These are phyloP conservation scores for Yamagishiella unicocca DNA, from an alignment of 139 green algal species.

Conservation along the genomic window DNA sequence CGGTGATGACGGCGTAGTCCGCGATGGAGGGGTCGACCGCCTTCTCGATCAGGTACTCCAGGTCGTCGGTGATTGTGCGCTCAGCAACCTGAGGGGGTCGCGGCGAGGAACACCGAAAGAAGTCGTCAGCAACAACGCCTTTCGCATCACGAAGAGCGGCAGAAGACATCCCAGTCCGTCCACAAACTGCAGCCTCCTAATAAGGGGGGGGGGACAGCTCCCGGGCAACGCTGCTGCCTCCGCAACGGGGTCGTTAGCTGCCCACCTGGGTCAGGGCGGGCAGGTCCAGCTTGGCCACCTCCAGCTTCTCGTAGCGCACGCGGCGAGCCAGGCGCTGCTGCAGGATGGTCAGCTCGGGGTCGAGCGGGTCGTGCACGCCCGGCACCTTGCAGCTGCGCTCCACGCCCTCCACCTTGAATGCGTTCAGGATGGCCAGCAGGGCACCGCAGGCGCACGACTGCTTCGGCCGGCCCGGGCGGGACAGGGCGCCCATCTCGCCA, in stretches of 20 bases:
- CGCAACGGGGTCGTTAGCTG: too few species aligned
- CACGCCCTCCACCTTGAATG: slow-evolving; percentile 61
- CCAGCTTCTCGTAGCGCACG: slow-evolving; percentile 63
- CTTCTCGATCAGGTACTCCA: slow-evolving; percentile 86
- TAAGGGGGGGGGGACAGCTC: too few species aligned
- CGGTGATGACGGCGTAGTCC: slow-evolving; percentile 88
- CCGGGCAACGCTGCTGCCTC: too few species aligned
- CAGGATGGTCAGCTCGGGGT: slow-evolving; percentile 91
- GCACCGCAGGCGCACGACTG: slow-evolving; percentile 86
- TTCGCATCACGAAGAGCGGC: too few species aligned
- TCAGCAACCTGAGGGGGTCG: slow-evolving; percentile 61
- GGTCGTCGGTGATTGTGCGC: slow-evolving; percentile 83
- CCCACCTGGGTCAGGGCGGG: slow-evolving; percentile 76
- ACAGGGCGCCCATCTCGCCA: slow-evolving; percentile 81
- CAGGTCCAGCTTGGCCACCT: slow-evolving; percentile 66
- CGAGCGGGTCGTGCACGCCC: slow-evolving; percentile 77
- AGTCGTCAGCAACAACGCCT: too few species aligned
- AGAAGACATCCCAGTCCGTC: too few species aligned
- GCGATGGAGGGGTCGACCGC: slow-evolving; percentile 81
- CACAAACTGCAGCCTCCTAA: too few species aligned
- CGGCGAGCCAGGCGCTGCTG: slow-evolving; percentile 82
- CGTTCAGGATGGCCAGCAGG: slow-evolving; percentile 66
- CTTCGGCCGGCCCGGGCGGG: slow-evolving; percentile 70
- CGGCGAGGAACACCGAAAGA: neutral
- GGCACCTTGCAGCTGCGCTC: slow-evolving; percentile 51